Base-by-base conservation (phyloP, 345 rosid species). In the Rubroshorea leprosula region DNA sequence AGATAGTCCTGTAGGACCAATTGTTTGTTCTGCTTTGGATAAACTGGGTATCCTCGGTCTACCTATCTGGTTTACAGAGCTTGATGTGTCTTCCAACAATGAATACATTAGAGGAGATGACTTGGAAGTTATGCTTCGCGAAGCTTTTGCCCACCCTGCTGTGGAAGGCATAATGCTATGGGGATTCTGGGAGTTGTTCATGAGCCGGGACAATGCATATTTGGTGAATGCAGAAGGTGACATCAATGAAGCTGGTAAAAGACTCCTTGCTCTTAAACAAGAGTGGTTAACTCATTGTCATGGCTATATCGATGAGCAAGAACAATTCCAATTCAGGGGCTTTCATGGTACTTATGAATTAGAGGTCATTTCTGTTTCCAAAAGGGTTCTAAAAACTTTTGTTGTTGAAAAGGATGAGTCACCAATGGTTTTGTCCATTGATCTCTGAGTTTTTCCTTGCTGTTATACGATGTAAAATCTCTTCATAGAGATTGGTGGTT, bases 161-260 rank as follows among this genome's bases (percentile, higher is more conserved):
- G 90, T 89, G 54, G 96, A 89, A 58, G 99, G 99, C n/a, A 67
- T 89, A 45, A 72, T 93, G 96, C 80, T 93, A 52, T 93, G 99
- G 99, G 99, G 99, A 29, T 89, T 93, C 51, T 89, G 99, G 99
- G 97, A 93, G 84, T 61, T 85, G 75, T 89, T 80, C 74, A 80
- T 89, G 98, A 82, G 94, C 74, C 69, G 98, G 61, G 73, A 80
- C 44, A 64, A 78, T 56, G 67, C 94, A 3, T 91, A 87, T 63
- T 68, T 93, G 83, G 97, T 93, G 21, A 63, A 85, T 38, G 99
- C 96, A 0, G 96, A 93, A 66, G 99, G 99, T 10, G 85, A 89
- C n/a, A 24, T 89, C 55, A 93, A 87, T 58, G 88, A 80, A 64
- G 80, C 97, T 24, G 99, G 99, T 53, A 77, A 68, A 69, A 76